phyloP scores from a whole-genome alignment of 2,329 filamentous ascomycete species.

The Coniochaeta hoffmannii region DNA sequence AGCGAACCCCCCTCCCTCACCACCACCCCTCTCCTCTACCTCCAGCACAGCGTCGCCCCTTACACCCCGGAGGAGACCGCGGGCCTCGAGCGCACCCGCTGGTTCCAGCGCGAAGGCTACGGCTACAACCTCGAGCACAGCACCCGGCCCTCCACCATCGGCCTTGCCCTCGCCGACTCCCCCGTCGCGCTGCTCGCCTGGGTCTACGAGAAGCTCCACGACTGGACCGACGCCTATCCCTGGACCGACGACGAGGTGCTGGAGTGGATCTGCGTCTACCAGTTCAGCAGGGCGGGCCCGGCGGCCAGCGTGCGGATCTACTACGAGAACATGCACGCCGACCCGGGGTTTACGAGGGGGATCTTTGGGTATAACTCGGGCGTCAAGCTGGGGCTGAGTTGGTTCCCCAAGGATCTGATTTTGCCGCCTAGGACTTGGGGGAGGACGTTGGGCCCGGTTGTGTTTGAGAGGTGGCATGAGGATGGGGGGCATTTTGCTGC shows the following conservation, averaged over 20 bases:
- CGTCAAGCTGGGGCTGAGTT: conserved; percentile 43
- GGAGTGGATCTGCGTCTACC: conserved; percentile 69
- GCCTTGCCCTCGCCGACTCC: conserved; percentile 60
- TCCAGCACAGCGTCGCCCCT: conserved; percentile 46
- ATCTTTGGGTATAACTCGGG: conserved; percentile 21
- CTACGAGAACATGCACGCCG: conserved; percentile 52
- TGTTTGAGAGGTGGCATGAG: conserved; percentile 43
- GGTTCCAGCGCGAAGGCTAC: conserved; percentile 49
- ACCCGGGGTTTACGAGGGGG: conserved; percentile 8
- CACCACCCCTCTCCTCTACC: conserved; percentile 47
- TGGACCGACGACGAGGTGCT: conserved; percentile 73
- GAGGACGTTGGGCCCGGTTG: conserved; percentile 51
- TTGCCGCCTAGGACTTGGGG: conserved; percentile 49
- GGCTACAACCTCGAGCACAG: conserved; percentile 54
- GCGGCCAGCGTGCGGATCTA: conserved; percentile 64
- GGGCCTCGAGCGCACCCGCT: conserved; percentile 43
- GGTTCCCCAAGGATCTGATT: conserved; percentile 51
- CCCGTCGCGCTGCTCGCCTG: conserved; percentile 66
- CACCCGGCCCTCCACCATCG: conserved; percentile 67
- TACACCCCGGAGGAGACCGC: conserved; percentile 43
- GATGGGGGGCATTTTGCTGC: conserved; percentile 56
- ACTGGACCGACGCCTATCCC: conserved; percentile 65
- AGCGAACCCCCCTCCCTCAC: conserved; percentile 39
- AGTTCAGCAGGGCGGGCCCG: conserved; percentile 61
- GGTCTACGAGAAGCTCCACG: conserved; percentile 75